Percentiles rank a stretch among this genome's conserved stretches.
phyloP scores from a whole-genome alignment of 306 rosid species.

The Coriaria nepalensis region DNA sequence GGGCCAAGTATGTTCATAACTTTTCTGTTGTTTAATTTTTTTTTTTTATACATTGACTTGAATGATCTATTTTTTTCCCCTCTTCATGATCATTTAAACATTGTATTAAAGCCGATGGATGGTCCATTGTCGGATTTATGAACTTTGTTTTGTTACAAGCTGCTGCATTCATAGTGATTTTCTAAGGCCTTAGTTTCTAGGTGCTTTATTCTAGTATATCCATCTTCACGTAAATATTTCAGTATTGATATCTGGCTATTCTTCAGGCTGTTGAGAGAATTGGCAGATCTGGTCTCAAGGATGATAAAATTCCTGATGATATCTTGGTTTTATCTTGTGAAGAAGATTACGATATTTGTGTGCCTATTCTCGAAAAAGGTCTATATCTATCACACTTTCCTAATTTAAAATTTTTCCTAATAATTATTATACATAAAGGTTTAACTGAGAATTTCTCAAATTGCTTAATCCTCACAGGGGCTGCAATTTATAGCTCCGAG shows the following conservation, averaged over 20 bases:
- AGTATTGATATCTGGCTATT: neutral
- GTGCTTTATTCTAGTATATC: neutral
- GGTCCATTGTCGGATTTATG: too few relatives aligned
- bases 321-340: constrained; percentile 77
- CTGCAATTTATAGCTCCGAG: constrained; percentile 70
- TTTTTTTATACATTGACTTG: constrained; percentile 8
- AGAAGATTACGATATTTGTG: constrained; percentile 62
- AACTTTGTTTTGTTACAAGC: too few relatives aligned
- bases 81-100: neutral
- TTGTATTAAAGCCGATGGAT: neutral
- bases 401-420: neutral
- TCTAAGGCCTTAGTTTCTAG: neutral
- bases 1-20: constrained; percentile 47
- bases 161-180: neutral
- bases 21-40: neutral
- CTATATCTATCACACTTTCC: neutral
- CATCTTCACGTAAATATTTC: too few relatives aligned
- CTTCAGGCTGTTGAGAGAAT: constrained; percentile 57
- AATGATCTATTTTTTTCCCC: neutral
- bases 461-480: constrained; percentile 43
- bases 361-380: constrained; percentile 88
- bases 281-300: constrained; percentile 44
- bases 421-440: too few relatives aligned
- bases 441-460: too few relatives aligned
- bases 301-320: constrained; percentile 44